Evolutionary conservation across 805 yeast genomes (phyloP).

Genomic region (Hanseniaspora jakobsenii): DNA sequence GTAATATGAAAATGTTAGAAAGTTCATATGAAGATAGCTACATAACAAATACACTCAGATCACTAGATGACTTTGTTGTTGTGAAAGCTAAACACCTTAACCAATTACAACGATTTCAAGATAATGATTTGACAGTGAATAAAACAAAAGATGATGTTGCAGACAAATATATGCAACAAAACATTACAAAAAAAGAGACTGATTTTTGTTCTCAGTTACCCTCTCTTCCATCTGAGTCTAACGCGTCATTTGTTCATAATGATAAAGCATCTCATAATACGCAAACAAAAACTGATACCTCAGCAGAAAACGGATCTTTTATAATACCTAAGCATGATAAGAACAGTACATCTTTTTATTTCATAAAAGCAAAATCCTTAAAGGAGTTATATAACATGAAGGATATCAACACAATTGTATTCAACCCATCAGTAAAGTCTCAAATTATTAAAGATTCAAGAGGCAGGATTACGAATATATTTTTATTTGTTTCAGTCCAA

Average conservation of each 20-base stretch:
- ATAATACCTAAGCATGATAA: background rate
- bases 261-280: too few relatives aligned
- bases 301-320: background rate
- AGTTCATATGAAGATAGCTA: background rate
- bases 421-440: too few relatives aligned
- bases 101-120: background rate
- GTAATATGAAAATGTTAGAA: background rate
- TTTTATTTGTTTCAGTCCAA: slow-evolving; percentile 47
- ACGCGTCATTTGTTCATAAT: too few relatives aligned
- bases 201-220: too few relatives aligned
- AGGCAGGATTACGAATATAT: too few relatives aligned
- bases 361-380: slow-evolving; percentile 43
- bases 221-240: too few relatives aligned
- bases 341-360: slow-evolving; percentile 32
- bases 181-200: background rate
- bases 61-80: background rate
- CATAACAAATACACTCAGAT: background rate
- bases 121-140: too few relatives aligned
- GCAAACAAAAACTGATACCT: too few relatives aligned
- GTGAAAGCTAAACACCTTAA: background rate
- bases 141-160: too few relatives aligned
- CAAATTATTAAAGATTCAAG: too few relatives aligned
- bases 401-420: too few relatives aligned
- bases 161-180: too few relatives aligned
- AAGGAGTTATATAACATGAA: slow-evolving; percentile 40